phyloP scores from a whole-genome alignment of 2,329 filamentous ascomycete species.

The Dendryphion nanum region DNA sequence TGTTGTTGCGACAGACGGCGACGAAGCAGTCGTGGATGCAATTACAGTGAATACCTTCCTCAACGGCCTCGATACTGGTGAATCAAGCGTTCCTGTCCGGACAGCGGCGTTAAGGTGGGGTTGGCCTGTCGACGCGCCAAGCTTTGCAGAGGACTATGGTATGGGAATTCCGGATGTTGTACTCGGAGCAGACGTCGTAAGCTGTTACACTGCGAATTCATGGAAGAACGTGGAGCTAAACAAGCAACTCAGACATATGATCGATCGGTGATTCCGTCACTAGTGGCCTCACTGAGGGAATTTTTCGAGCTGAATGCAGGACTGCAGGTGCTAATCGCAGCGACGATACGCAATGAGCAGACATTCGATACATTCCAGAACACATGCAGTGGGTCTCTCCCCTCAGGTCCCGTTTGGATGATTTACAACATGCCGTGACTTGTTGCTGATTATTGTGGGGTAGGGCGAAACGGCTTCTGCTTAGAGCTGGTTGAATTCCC shows the following conservation, averaged over 20 bases:
- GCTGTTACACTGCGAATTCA: slow-evolving; percentile 20
- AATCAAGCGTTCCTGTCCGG: slow-evolving; percentile 35
- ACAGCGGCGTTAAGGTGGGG: slow-evolving; percentile 66
- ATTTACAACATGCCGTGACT: slow-evolving; percentile 20
- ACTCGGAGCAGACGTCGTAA: slow-evolving; percentile 69
- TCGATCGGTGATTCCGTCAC: slow-evolving; percentile 57
- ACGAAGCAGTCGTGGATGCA: slow-evolving; percentile 67
- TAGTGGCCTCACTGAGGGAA: slow-evolving; percentile 64
- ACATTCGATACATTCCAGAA: slow-evolving; percentile 66
- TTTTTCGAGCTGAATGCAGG: slow-evolving; percentile 58
- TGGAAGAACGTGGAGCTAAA: slow-evolving; percentile 2
- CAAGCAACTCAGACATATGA: slow-evolving; percentile 63
- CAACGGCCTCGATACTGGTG: slow-evolving; percentile 59
- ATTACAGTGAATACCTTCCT: slow-evolving; percentile 67
- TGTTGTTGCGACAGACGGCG: slow-evolving; percentile 71
- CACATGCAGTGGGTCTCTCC: slow-evolving; percentile 53
- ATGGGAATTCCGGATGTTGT: slow-evolving; percentile 58
- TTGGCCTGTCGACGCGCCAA: slow-evolving; percentile 55
- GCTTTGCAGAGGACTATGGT: slow-evolving; percentile 55
- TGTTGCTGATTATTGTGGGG: slow-evolving; percentile 38
- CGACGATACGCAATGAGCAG: slow-evolving; percentile 67
- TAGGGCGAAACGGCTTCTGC: slow-evolving; percentile 38
- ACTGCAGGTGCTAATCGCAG: slow-evolving; percentile 64
- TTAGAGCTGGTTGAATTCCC: slow-evolving; percentile 31
- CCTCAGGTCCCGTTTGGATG: slow-evolving; percentile 5